A percentile compares a stretch with the other conserved stretches of the same genome.
phyloP scores from a whole-genome alignment of 1,284 basidiomycete species.

The Rhodotorula sp. region DNA sequence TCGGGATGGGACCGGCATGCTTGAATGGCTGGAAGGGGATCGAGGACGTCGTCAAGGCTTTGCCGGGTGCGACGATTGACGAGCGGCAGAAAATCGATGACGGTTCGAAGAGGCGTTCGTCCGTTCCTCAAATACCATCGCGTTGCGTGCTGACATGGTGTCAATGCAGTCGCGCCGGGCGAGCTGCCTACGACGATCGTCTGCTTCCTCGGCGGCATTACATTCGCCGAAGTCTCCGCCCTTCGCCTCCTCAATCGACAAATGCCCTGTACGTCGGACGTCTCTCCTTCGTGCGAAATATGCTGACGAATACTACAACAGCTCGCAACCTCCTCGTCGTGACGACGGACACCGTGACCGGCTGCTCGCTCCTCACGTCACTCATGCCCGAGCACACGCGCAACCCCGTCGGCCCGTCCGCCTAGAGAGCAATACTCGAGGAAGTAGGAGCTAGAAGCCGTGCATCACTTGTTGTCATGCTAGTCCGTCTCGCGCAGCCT shows the following conservation, averaged over 20 bases:
- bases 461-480: no score
- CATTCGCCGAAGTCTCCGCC: slow-evolving; percentile 93
- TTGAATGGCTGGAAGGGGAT: slow-evolving; percentile 96
- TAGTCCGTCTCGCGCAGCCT: no score
- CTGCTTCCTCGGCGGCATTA: slow-evolving; percentile 98
- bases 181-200: slow-evolving; percentile 76
- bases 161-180: slow-evolving; percentile 46
- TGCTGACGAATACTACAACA: slow-evolving; percentile 46
- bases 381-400: slow-evolving; percentile 8
- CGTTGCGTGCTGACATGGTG: slow-evolving; percentile 47
- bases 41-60: slow-evolving; percentile 76
- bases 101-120: slow-evolving; percentile 54
- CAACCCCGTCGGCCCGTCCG: neutral
- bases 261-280: slow-evolving; percentile 62
- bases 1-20: slow-evolving; percentile 58
- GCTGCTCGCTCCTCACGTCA: slow-evolving; percentile 11
- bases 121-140: slow-evolving; percentile 42
- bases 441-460: no score
- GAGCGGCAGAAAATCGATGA: slow-evolving; percentile 53
- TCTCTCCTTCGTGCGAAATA: no score
- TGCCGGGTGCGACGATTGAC: slow-evolving; percentile 86
- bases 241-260: slow-evolving; percentile 62
- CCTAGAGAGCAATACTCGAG: no score
- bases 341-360: slow-evolving; percentile 59
- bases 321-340: slow-evolving; percentile 81